These are phyloP conservation scores for Penicillium corylophilum DNA, from an alignment of 2,329 filamentous ascomycete species.

Conservation along the genomic window DNA sequence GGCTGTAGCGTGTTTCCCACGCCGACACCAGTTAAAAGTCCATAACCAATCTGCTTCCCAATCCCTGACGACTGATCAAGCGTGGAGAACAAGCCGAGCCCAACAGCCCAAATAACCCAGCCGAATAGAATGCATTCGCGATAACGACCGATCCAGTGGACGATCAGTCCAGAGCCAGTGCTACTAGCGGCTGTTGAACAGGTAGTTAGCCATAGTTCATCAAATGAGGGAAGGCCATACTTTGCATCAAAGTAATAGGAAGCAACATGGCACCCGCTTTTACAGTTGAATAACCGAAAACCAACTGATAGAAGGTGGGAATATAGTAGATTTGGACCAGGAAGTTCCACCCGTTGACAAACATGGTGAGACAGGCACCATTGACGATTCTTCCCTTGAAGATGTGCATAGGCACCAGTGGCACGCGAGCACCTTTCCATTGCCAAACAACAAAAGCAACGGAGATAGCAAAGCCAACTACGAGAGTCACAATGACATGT, in stretches of 20 bases:
- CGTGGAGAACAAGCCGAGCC: slow-evolving; percentile 55
- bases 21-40: slow-evolving; percentile 52
- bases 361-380: slow-evolving; percentile 57
- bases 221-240: slow-evolving; percentile 12
- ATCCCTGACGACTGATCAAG: slow-evolving; percentile 49
- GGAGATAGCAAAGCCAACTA: slow-evolving; percentile 46
- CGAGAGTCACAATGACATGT: slow-evolving; percentile 56
- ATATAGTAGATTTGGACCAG: slow-evolving; percentile 62
- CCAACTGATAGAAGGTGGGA: slow-evolving; percentile 62
- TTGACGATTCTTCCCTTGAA: slow-evolving; percentile 56
- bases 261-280: slow-evolving; percentile 53
- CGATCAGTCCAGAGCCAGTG: slow-evolving; percentile 53
- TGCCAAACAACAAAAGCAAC: slow-evolving; percentile 34
- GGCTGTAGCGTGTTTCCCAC: slow-evolving; percentile 56
- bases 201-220: slow-evolving; percentile 37
- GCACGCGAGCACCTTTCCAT: slow-evolving; percentile 32
- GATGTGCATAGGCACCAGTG: slow-evolving; percentile 47
- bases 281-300: slow-evolving; percentile 44
- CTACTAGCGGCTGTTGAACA: slow-evolving; percentile 48
- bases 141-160: slow-evolving; percentile 55
- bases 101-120: slow-evolving; percentile 54
- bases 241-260: slow-evolving; percentile 51
- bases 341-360: slow-evolving; percentile 61
- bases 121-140: slow-evolving; percentile 56
- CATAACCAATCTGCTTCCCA: slow-evolving; percentile 57